Conservation (phyloP, 1,139 yeast genomes). For the Chernovozyma sophiae-reginae region DNA sequence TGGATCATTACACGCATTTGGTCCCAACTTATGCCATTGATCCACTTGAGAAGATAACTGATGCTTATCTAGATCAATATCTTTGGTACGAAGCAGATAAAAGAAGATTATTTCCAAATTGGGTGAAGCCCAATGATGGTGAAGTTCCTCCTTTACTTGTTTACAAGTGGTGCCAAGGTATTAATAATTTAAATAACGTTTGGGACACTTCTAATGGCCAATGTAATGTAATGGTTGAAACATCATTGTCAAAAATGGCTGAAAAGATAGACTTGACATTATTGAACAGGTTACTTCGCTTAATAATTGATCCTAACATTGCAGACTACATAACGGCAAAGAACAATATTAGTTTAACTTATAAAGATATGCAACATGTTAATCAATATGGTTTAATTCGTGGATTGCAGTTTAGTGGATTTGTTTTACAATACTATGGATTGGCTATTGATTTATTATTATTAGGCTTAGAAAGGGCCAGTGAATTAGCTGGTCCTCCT, state of each 20-base stretch:
- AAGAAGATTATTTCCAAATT: slow-evolving; percentile 83
- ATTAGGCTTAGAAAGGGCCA: slow-evolving; percentile 82
- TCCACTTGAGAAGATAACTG: slow-evolving; percentile 92
- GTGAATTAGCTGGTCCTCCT: slow-evolving; percentile 79
- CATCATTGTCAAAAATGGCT: slow-evolving; percentile 63
- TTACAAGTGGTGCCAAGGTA: slow-evolving; percentile 95
- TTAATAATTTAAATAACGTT: slow-evolving; percentile 70
- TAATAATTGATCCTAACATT: slow-evolving; percentile 83
- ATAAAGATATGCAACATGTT: slow-evolving; percentile 92
- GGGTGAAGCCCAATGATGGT: slow-evolving; percentile 94
- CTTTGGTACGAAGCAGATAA: slow-evolving; percentile 95
- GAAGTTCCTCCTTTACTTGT: slow-evolving; percentile 91
- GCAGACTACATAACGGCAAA: slow-evolving; percentile 96
- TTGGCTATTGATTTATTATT: slow-evolving; percentile 75
- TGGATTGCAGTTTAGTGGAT: slow-evolving; percentile 88
- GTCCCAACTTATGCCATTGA: slow-evolving; percentile 86
- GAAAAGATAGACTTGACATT: slow-evolving; percentile 88
- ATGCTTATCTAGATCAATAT: slow-evolving; percentile 93
- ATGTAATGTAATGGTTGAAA: slow-evolving; percentile 79
- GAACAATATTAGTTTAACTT: slow-evolving; percentile 75
- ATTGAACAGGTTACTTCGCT: slow-evolving; percentile 71
- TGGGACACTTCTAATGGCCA: slow-evolving; percentile 80
- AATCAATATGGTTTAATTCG: slow-evolving; percentile 84
- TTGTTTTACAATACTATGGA: slow-evolving; percentile 87
- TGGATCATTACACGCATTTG: slow-evolving; percentile 83